Evolutionary conservation across 2,329 filamentous ascomycete genomes (phyloP), one percentile per base, ranked within the genome.

Genomic region (Colletotrichum australisinense): DNA sequence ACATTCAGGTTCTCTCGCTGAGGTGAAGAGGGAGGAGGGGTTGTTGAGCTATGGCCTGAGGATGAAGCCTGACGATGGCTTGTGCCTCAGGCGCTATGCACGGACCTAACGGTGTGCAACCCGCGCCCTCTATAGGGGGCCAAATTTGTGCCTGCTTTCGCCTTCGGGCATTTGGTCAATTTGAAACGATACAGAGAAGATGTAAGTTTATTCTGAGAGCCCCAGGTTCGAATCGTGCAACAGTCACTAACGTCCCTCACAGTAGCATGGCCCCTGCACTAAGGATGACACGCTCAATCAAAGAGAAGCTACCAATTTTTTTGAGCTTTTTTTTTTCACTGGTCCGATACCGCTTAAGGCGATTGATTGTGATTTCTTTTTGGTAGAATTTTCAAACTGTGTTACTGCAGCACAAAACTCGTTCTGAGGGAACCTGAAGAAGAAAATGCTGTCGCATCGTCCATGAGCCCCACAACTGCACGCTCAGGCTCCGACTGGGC

Each of bases 251-350:
- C 59, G 58, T 52, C 32, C 22, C 4, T 46, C n/a, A 19, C 35
- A 69, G 67, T 93, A 93, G 92, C 92, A 93, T 93, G 92, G 92
- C 92, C 92, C 90, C 89, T 92, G 90, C 89, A 91, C 94, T 95
- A 96, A 96, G 94, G 94, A 95, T 96, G 94, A 95, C 93, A 95
- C 92, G 92, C 91, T 93, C 88, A 90, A 91, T 90, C 91, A 93
- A 93, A 93, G 92, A 93, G 91, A 92, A 90, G 88, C 90, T 90
- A 88, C 72, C 74, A 72, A 76, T 77, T 76, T 73, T 73, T 76
- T 91, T 92, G 53, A 9, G 1, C n/a, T 59, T 30, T 46, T 42
- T 46, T 42, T 26, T 1, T 12, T 38, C 5, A 4, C 1, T n/a
- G 4, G 1, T 11, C 9, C 1, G n/a, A 49, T 19, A 38, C 9